phyloP scores from a whole-genome alignment of 1,139 yeast species.

The Geotrichum siamense region DNA sequence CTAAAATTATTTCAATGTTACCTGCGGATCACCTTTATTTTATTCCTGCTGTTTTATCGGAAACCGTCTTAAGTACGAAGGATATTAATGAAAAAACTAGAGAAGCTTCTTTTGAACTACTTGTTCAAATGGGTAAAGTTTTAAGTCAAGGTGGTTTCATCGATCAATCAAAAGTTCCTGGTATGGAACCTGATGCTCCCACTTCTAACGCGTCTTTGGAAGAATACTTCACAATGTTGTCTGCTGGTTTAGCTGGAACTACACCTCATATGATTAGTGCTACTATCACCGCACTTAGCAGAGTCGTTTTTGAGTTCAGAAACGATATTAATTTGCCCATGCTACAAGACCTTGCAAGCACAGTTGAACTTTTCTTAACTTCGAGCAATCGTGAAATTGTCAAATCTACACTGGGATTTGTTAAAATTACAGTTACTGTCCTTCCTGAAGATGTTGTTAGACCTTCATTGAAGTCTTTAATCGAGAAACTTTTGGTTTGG shows the following conservation, averaged over 20 bases:
- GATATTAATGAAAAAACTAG: constrained; percentile 90
- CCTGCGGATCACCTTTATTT: constrained; percentile 62
- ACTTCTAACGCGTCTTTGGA: constrained; percentile 61
- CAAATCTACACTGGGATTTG: constrained; percentile 88
- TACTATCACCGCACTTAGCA: constrained; percentile 82
- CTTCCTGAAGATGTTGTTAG: constrained; percentile 74
- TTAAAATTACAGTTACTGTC: constrained; percentile 80
- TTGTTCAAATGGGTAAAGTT: constrained; percentile 73
- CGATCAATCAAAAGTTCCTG: constrained; percentile 59
- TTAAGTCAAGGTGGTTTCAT: constrained; percentile 70
- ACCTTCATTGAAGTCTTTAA: constrained; percentile 56
- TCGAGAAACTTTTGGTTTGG: constrained; percentile 77
- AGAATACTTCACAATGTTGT: constrained; percentile 85
- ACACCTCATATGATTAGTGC: constrained; percentile 96
- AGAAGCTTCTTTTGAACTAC: constrained; percentile 65
- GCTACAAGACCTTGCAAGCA: constrained; percentile 71
- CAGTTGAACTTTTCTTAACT: constrained; percentile 83
- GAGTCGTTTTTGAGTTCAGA: constrained; percentile 81
- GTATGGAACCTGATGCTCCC: constrained; percentile 47
- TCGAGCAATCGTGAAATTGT: constrained; percentile 91
- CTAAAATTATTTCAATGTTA: constrained; percentile 50
- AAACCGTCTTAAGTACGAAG: constrained; percentile 85
- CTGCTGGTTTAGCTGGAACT: constrained; percentile 94
- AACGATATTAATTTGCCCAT: constrained; percentile 47
- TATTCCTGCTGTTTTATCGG: constrained; percentile 77